A percentile compares a stretch with the other conserved stretches of the same genome.
Evolutionary conservation across 805 yeast species (phyloP).

Genomic region (Ogataea trehaloabstinens): DNA sequence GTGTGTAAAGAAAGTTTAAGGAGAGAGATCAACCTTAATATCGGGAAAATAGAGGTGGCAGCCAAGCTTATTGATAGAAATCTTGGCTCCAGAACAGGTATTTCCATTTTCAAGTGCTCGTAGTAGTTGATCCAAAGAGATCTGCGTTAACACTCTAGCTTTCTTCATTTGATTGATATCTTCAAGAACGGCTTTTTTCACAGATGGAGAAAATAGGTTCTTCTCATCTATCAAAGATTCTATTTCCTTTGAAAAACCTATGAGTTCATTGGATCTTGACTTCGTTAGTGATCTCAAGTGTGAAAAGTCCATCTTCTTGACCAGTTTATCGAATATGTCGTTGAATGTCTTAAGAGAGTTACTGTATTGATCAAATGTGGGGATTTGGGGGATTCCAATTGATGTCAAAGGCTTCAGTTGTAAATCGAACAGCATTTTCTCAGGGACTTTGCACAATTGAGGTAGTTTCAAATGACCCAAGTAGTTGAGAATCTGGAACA

Average conservation of each 20-base stretch:
- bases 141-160: constrained; percentile 30
- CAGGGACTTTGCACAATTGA: constrained; percentile 26
- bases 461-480: constrained; percentile 29
- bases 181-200: constrained; percentile 4
- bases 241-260: constrained; percentile 5
- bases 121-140: constrained; percentile 17
- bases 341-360: constrained; percentile 15
- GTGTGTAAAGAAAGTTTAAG: too few species aligned
- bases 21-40: constrained; percentile 22
- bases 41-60: constrained; percentile 50
- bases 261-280: constrained; percentile 17
- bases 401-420: constrained; percentile 79
- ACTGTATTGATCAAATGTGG: constrained; percentile 43
- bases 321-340: constrained; percentile 12
- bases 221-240: constrained; percentile 7
- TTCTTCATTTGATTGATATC: constrained; percentile 21
- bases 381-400: constrained; percentile 73
- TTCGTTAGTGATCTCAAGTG: constrained; percentile 15
- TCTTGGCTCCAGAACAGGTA: constrained; percentile 16
- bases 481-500: constrained; percentile 23
- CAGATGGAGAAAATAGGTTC: constrained; percentile 9
- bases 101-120: constrained; percentile 12
- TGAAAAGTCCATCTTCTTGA: constrained; percentile 9
- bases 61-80: constrained; percentile 28
- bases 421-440: constrained; percentile 45